Percentiles rank a stretch among this genome's conserved stretches.
phyloP scores from a whole-genome alignment of 2,329 filamentous ascomycete species.

The Alternaria infectoria region DNA sequence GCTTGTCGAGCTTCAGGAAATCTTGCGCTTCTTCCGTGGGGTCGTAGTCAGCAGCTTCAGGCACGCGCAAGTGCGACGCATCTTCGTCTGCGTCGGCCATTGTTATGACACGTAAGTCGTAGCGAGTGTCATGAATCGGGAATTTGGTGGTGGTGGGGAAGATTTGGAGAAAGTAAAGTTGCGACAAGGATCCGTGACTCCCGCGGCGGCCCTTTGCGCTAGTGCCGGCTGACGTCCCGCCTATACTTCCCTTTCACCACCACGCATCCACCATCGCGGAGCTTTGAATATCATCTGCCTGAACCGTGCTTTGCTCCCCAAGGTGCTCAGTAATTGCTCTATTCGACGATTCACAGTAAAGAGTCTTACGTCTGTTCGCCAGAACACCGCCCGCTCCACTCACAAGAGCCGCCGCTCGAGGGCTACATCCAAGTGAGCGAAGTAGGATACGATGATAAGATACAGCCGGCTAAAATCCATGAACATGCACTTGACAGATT shows the following conservation, averaged over 20 bases:
- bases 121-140: neutral
- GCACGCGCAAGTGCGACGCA: constrained; percentile 30
- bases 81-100: constrained; percentile 49
- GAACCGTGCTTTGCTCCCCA: too few relatives aligned
- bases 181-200: neutral
- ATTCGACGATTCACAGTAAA: too few relatives aligned
- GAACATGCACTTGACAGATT: too few relatives aligned
- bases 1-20: constrained; percentile 73
- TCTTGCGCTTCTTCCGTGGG: constrained; percentile 84
- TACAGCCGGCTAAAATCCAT: too few relatives aligned
- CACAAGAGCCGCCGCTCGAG: too few relatives aligned
- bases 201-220: neutral
- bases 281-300: too few relatives aligned
- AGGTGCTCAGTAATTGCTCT: too few relatives aligned
- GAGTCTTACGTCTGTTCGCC: too few relatives aligned
- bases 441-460: too few relatives aligned
- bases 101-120: neutral
- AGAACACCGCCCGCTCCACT: too few relatives aligned
- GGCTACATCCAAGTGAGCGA: too few relatives aligned
- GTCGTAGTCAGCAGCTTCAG: constrained; percentile 49
- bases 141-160: neutral
- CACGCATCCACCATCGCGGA: too few relatives aligned
- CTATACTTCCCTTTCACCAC: neutral
- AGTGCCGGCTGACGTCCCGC: neutral
- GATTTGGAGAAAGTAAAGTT: neutral